Conservation (phyloP, 2,329 filamentous ascomycete species). For the Ascochyta viciae-villosae region DNA sequence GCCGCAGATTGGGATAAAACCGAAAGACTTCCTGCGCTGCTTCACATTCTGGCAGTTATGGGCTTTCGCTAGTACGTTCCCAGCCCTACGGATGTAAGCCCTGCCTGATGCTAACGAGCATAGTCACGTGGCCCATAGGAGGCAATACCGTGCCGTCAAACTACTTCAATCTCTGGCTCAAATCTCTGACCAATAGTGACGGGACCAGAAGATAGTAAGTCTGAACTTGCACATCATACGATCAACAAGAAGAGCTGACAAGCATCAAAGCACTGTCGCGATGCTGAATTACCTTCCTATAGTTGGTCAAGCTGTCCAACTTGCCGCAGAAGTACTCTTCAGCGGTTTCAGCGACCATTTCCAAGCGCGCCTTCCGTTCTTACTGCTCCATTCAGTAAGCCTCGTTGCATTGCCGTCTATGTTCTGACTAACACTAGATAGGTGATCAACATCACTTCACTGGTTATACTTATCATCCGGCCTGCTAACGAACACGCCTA, state of each 20-base stretch:
- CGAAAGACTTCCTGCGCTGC: slow-evolving; percentile 14
- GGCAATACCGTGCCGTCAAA: slow-evolving; percentile 1
- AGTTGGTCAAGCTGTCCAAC: slow-evolving; percentile 13
- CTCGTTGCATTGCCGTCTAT: slow-evolving; percentile 1
- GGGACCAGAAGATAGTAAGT: slow-evolving; percentile 3
- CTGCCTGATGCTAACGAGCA: no score
- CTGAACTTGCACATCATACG: neutral
- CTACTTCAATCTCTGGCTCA: slow-evolving; percentile 22
- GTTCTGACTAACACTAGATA: neutral
- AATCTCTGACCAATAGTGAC: slow-evolving; percentile 12
- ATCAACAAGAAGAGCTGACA: neutral
- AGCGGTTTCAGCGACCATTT: slow-evolving; percentile 15
- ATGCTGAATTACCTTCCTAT: slow-evolving; percentile 22
- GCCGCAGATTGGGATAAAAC: slow-evolving; percentile 16
- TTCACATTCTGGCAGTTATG: slow-evolving; percentile 21
- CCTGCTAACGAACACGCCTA: slow-evolving; percentile 14
- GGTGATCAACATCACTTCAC: neutral
- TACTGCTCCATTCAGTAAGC: slow-evolving; percentile 9
- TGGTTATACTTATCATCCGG: slow-evolving; percentile 7
- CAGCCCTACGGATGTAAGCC: neutral
- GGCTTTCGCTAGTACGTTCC: slow-evolving; percentile 12
- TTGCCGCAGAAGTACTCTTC: slow-evolving; percentile 15
- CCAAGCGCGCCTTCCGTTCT: slow-evolving; percentile 12
- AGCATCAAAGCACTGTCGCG: slow-evolving; percentile 3
- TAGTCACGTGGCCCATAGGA: neutral